Conservation (phyloP, 192 early-diverging fungal genomes). For the Dimargaris verticillata region DNA sequence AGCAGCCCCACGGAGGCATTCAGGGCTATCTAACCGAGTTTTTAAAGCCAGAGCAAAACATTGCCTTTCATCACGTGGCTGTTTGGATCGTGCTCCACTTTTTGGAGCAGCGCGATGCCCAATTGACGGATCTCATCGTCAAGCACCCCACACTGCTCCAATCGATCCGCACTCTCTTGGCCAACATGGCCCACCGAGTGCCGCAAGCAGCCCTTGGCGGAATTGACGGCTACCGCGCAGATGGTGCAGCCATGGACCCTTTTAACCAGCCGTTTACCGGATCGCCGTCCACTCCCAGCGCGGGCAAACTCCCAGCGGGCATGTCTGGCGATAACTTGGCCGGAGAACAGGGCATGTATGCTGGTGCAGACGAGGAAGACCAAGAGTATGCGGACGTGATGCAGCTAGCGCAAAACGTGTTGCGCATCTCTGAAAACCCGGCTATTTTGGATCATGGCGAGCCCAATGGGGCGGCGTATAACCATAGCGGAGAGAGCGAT, state of each 20-base stretch:
- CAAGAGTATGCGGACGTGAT: conserved; percentile 10
- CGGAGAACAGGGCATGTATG: neutral
- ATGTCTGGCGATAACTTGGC: neutral
- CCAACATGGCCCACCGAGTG: conserved; percentile 10
- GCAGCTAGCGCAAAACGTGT: conserved; percentile 8
- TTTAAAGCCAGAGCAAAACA: conserved; percentile 39
- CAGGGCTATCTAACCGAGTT: conserved; percentile 56
- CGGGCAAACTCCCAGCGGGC: neutral
- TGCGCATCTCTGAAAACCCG: conserved; percentile 8
- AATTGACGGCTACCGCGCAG: conserved; percentile 18
- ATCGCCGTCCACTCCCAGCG: conserved; percentile 6
- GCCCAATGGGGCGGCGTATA: too few species aligned
- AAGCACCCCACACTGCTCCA: conserved; percentile 27
- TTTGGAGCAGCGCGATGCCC: conserved; percentile 35
- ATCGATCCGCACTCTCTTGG: conserved; percentile 23
- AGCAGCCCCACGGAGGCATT: conserved; percentile 41
- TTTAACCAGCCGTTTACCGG: neutral
- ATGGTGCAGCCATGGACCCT: neutral
- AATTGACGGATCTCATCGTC: conserved; percentile 22
- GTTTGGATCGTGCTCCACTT: conserved; percentile 76
- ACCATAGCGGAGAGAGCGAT: too few species aligned
- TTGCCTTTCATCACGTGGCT: conserved; percentile 62
- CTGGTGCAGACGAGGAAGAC: neutral
- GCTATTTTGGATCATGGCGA: conserved; percentile 2
- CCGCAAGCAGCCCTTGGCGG: conserved; percentile 12